A percentile compares a stretch with the other conserved stretches of the same genome.
phyloP scores from a whole-genome alignment of 805 yeast species.

The Cyberlindnera meyerae region DNA sequence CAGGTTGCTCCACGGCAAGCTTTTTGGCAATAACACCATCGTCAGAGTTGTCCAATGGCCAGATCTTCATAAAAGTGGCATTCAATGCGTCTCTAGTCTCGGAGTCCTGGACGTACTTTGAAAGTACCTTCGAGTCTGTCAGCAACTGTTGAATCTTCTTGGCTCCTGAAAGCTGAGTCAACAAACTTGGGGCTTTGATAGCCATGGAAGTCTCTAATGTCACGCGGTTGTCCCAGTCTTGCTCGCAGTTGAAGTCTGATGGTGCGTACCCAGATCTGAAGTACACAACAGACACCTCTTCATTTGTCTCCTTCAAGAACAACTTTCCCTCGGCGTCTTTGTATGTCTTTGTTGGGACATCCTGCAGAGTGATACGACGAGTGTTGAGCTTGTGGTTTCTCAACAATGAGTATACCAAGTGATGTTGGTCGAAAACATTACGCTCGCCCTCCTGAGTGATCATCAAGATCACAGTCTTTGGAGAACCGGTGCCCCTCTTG shows the following conservation, averaged over 20 bases:
- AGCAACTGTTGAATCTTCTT: constrained; percentile 91
- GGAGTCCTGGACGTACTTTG: constrained; percentile 38
- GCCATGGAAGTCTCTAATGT: constrained; percentile 70
- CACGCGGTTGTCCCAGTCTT: constrained; percentile 75
- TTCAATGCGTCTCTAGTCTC: constrained; percentile 22
- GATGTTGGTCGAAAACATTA: constrained; percentile 88
- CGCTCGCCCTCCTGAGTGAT: constrained; percentile 83
- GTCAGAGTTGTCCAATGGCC: constrained; percentile 73
- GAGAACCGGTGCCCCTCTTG: constrained; percentile 26
- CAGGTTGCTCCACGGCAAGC: constrained; percentile 64
- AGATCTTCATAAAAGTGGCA: constrained; percentile 75
- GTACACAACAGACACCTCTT: constrained; percentile 83
- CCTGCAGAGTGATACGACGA: constrained; percentile 61
- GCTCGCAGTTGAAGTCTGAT: constrained; percentile 59
- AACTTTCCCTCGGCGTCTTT: constrained; percentile 41
- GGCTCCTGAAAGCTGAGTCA: constrained; percentile 89
- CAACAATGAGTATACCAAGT: constrained; percentile 67
- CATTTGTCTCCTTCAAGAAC: constrained; percentile 47
- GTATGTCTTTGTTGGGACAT: constrained; percentile 40
- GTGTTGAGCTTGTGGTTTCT: constrained; percentile 52
- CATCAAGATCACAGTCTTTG: constrained; percentile 58
- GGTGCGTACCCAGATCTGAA: constrained; percentile 90
- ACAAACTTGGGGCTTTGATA: constrained; percentile 84
- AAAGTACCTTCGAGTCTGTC: constrained; percentile 48
- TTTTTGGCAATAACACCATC: constrained; percentile 59